phyloP scores from a whole-genome alignment of 768 basidiomycete species.

The Tulasnella sp. region DNA sequence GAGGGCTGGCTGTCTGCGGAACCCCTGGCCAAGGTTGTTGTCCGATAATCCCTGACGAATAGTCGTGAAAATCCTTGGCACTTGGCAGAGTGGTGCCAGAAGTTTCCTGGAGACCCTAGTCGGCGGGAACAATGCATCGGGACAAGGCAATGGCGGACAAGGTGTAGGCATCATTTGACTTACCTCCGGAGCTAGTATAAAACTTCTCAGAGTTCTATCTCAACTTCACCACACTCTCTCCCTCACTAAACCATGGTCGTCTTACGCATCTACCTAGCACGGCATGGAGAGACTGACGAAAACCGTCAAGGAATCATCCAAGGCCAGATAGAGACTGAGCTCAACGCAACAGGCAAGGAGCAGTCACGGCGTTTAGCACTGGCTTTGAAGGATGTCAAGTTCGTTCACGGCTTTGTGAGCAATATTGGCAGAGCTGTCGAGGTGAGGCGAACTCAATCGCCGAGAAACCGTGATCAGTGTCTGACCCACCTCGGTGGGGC shows the following conservation, averaged over 20 bases:
- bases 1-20: no score
- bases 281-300: slow-evolving; percentile 34
- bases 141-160: no score
- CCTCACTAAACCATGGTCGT: slow-evolving; percentile 11
- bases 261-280: slow-evolving; percentile 28
- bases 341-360: slow-evolving; percentile 37
- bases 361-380: slow-evolving; percentile 35
- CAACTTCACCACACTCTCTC: background rate
- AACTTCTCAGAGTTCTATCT: no score
- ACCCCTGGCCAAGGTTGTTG: no score
- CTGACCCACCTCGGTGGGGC: background rate
- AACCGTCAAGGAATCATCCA: slow-evolving; percentile 37
- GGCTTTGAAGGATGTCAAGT: slow-evolving; percentile 37
- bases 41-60: no score
- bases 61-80: no score
- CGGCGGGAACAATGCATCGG: no score
- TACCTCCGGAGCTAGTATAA: no score
- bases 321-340: slow-evolving; percentile 38
- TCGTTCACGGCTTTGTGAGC: slow-evolving; percentile 41
- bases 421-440: slow-evolving; percentile 42
- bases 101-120: no score
- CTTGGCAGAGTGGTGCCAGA: no score
- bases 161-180: no score
- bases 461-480: background rate
- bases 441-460: slow-evolving; percentile 38